Evolutionary conservation across 23 red algal species (phyloP).

Genomic region (Gracilariopsis chorda): DNA sequence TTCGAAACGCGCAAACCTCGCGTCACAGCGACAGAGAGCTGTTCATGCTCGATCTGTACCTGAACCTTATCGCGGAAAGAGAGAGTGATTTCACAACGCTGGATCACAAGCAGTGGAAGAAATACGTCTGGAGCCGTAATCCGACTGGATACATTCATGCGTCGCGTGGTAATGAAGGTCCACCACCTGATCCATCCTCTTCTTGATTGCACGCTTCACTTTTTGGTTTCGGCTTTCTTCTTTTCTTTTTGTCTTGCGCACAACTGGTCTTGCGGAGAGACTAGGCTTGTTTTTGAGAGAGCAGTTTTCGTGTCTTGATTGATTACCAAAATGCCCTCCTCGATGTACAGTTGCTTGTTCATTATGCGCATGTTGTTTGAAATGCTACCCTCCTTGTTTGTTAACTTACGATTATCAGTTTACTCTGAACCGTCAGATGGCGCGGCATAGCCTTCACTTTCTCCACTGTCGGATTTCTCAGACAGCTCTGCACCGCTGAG

Average conservation of each 20-base stretch:
- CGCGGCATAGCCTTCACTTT: constrained; percentile 51
- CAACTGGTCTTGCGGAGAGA: no score
- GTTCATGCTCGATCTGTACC: constrained; percentile 60
- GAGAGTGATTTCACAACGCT: constrained; percentile 76
- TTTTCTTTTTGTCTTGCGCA: no score
- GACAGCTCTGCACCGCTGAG: constrained; percentile 47
- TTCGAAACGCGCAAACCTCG: constrained; percentile 35
- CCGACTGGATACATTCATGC: background rate
- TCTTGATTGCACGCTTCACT: no score
- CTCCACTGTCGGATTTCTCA: constrained; percentile 19
- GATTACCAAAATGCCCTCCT: no score
- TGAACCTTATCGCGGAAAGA: constrained; percentile 63
- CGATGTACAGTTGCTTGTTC: no score
- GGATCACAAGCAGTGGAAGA: constrained; percentile 81
- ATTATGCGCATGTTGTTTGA: background rate
- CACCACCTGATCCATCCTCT: no score
- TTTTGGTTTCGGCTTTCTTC: no score
- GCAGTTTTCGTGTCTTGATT: no score
- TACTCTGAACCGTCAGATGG: constrained; percentile 27
- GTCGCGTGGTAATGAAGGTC: no score
- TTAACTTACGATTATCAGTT: no score
- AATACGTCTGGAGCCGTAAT: constrained; percentile 16
- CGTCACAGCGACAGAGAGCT: constrained; percentile 69
- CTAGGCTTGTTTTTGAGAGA: no score
- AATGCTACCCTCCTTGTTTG: background rate